Conservation (phyloP, 257 asterid species). For the Fraxinus cuspidata region DNA sequence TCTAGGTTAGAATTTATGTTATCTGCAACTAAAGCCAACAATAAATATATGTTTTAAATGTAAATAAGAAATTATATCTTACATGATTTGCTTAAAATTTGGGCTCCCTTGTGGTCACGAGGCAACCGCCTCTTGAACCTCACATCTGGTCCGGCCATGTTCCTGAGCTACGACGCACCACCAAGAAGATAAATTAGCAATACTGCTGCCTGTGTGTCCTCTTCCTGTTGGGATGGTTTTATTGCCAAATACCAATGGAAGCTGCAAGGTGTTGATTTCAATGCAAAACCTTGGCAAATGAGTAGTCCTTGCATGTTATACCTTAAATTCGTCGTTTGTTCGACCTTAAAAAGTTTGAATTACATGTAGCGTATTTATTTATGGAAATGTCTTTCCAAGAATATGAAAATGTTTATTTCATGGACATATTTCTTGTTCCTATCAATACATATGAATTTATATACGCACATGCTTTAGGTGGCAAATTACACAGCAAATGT, state of each 20-base stretch:
- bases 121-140: too few species aligned
- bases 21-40: too few species aligned
- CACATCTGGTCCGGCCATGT: neutral
- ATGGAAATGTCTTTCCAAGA: neutral
- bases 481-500: neutral
- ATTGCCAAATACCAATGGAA: neutral
- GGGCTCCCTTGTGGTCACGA: too few species aligned
- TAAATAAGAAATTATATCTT: too few species aligned
- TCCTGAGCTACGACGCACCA: neutral
- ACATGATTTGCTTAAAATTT: too few species aligned
- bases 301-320: constrained; percentile 45
- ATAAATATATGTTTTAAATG: too few species aligned
- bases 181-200: neutral
- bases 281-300: constrained; percentile 55
- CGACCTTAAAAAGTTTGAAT: constrained; percentile 42
- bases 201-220: neutral
- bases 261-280: constrained; percentile 45
- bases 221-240: neutral
- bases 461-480: neutral
- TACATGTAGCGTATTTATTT: neutral
- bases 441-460: too few species aligned
- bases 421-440: too few species aligned
- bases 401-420: neutral
- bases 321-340: constrained; percentile 42
- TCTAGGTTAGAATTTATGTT: too few species aligned